phyloP scores from a whole-genome alignment of 768 basidiomycete genomes.

The Tricholoma sp. region DNA sequence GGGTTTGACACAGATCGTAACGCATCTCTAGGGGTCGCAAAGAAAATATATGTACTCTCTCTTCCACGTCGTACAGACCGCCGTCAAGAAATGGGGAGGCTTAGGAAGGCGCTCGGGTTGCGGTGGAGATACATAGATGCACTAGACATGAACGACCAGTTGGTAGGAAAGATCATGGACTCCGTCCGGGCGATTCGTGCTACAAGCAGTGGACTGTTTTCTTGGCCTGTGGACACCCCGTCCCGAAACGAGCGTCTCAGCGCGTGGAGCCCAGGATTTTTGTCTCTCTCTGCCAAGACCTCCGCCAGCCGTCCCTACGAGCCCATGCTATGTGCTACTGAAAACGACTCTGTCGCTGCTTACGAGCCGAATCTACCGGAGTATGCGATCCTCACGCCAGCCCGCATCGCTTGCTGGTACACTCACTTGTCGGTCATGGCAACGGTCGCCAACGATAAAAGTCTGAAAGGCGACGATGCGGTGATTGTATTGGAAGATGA shows the following conservation, averaged over 20 bases:
- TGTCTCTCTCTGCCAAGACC: slow-evolving; percentile 1
- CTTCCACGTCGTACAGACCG: slow-evolving; percentile 53
- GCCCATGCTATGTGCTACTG: slow-evolving; percentile 15
- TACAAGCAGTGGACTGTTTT: not conserved
- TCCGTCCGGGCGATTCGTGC: slow-evolving; percentile 36
- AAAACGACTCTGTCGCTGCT: slow-evolving; percentile 30
- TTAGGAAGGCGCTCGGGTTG: slow-evolving; percentile 42
- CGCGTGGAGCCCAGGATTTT: slow-evolving; percentile 20
- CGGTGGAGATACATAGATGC: slow-evolving; percentile 55
- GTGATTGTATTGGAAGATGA: slow-evolving; percentile 73
- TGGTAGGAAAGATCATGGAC: slow-evolving; percentile 36
- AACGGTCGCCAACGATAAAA: slow-evolving; percentile 28
- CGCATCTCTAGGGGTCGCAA: slow-evolving; percentile 32
- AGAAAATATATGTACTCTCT: slow-evolving; percentile 52
- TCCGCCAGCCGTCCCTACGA: not conserved
- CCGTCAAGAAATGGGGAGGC: slow-evolving; percentile 49
- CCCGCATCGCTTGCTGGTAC: slow-evolving; percentile 55
- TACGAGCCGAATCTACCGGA: slow-evolving; percentile 34
- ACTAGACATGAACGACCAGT: slow-evolving; percentile 30
- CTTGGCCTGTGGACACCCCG: slow-evolving; percentile 22
- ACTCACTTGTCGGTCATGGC: slow-evolving; percentile 50
- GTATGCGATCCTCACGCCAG: slow-evolving; percentile 49
- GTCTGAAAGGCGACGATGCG: slow-evolving; percentile 25
- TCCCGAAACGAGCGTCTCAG: slow-evolving; percentile 18
- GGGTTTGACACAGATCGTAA: not conserved